A percentile compares a stretch with the other conserved stretches of the same genome.
Conservation (phyloP, 2,329 filamentous ascomycete genomes). For the Penicillium sumatraense region DNA sequence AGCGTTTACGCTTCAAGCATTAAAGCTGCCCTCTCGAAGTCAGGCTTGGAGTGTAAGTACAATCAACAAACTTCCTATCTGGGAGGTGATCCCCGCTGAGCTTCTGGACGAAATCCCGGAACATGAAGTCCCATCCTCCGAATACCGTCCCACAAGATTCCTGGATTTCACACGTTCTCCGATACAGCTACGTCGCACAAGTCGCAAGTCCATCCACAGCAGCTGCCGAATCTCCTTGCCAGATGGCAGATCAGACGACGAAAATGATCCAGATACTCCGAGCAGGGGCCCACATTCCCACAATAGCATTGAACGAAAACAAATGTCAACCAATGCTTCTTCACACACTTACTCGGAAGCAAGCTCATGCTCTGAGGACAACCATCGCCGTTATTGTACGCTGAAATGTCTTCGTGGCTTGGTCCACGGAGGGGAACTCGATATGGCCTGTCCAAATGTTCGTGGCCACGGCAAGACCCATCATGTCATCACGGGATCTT, state of each 20-base stretch:
- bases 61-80: conserved; percentile 9
- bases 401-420: conserved; percentile 12
- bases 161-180: conserved; percentile 4
- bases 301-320: background rate
- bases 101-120: conserved; percentile 1
- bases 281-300: conserved; percentile 1
- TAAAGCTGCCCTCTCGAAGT: conserved; percentile 6
- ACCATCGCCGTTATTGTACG: conserved; percentile 14
- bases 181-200: conserved; percentile 10
- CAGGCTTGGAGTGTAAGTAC: conserved; percentile 1
- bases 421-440: conserved; percentile 10
- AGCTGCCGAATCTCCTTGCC: background rate
- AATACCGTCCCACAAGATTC: conserved; percentile 18
- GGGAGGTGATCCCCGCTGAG: conserved; percentile 5
- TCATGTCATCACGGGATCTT: conserved; percentile 3
- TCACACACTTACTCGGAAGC: background rate
- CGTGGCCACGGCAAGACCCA: conserved; percentile 10
- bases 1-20: conserved; percentile 14
- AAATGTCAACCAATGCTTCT: background rate
- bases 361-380: conserved; percentile 1
- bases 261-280: conserved; percentile 11
- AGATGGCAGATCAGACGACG: background rate
- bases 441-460: conserved; percentile 15
- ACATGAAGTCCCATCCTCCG: conserved; percentile 9
- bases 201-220: background rate